These are phyloP conservation scores for Rhododendron griersonianum DNA, from an alignment of 148 eudicot genomes.

Conservation along the genomic window DNA sequence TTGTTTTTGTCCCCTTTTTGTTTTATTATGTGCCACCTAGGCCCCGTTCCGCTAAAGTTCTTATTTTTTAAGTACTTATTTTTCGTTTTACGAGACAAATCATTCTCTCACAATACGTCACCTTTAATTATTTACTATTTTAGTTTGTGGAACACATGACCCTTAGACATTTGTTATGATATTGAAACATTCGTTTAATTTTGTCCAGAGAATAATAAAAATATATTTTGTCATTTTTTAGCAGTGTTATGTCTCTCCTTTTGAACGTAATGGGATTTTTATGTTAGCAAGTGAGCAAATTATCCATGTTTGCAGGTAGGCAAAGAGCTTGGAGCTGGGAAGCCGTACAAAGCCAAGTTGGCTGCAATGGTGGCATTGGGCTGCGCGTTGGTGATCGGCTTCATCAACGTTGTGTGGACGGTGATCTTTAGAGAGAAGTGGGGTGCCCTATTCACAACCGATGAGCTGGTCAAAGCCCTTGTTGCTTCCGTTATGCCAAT, in stretches of 20 bases:
- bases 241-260: background rate
- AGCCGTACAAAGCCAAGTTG: constrained; percentile 82
- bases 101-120: no score
- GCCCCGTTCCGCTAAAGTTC: no score
- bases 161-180: background rate
- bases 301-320: constrained; percentile 55
- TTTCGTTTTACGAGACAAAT: no score
- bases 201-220: background rate
- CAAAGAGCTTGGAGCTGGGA: constrained; percentile 89
- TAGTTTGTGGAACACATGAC: no score
- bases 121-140: no score
- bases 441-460: constrained; percentile 72
- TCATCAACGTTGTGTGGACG: constrained; percentile 68
- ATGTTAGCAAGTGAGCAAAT: background rate
- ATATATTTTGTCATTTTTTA: background rate
- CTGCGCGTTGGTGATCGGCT: constrained; percentile 66
- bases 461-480: constrained; percentile 41
- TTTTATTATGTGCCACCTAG: background rate
- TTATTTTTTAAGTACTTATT: no score
- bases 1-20: background rate
- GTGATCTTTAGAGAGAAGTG: constrained; percentile 58
- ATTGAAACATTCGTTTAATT: background rate
- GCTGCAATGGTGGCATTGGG: constrained; percentile 82
- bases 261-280: background rate
- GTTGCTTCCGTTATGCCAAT: constrained; percentile 86